A percentile compares a stretch with the other conserved stretches of the same genome.
These are phyloP conservation scores for Heterobasidion annosum DNA, from an alignment of 1,284 basidiomycete genomes.

Conservation along the genomic window DNA sequence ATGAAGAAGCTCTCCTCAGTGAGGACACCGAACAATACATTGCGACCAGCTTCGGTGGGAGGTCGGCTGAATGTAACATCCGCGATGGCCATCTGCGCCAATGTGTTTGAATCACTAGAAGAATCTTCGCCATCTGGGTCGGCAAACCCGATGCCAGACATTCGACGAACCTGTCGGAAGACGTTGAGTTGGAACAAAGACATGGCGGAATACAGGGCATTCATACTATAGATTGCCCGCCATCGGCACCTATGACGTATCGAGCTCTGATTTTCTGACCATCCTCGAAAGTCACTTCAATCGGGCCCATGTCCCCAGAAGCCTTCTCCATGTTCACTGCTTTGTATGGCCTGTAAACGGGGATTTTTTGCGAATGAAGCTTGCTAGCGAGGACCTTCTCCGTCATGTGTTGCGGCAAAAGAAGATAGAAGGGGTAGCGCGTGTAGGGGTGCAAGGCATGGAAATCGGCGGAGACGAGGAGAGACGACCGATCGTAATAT, in stretches of 20 bases:
- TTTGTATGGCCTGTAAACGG: conserved; percentile 26
- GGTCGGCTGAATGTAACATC: conserved; percentile 20
- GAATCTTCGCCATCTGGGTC: conserved; percentile 15
- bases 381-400: conserved; percentile 32
- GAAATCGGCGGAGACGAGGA: conserved; percentile 25
- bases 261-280: conserved; percentile 34
- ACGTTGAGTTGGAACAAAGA: not conserved
- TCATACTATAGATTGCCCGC: conserved; percentile 41
- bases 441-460: conserved; percentile 24
- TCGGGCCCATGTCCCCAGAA: conserved; percentile 9
- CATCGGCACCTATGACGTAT: conserved; percentile 50
- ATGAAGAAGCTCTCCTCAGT: conserved; percentile 19
- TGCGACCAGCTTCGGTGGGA: conserved; percentile 2
- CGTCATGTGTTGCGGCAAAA: conserved; percentile 38
- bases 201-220: not conserved
- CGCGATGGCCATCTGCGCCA: conserved; percentile 21
- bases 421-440: conserved; percentile 32
- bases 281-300: conserved; percentile 40
- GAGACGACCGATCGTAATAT: conserved; percentile 22
- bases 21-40: conserved; percentile 13
- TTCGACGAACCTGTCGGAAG: conserved; percentile 16
- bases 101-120: conserved; percentile 6
- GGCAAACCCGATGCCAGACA: conserved; percentile 16
- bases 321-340: conserved; percentile 18
- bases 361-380: conserved; percentile 23